These are phyloP conservation scores for Breviolum minutum DNA, from an alignment of 73 alveolate genomes.

Conservation along the genomic window DNA sequence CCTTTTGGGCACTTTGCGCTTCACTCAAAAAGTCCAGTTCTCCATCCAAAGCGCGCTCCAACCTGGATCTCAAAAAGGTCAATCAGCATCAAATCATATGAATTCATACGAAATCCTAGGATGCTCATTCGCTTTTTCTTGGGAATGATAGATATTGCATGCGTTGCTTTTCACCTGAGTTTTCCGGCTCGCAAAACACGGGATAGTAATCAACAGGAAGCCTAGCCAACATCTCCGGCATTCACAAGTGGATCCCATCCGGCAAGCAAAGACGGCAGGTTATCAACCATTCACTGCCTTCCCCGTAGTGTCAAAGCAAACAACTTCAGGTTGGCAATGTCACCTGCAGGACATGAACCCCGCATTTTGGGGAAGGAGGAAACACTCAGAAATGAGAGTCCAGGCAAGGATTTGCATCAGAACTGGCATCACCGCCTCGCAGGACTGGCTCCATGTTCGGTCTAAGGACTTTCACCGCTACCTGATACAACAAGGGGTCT, in stretches of 20 bases:
- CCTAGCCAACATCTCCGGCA: not conserved
- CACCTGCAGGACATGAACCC: conserved; percentile 15
- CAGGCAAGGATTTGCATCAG: not conserved
- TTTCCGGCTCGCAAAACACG: conserved; percentile 46
- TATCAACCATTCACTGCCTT: not conserved
- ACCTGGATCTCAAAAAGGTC: not conserved
- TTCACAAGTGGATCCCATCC: not conserved
- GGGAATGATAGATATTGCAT: not conserved
- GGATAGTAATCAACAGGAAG: conserved; percentile 91
- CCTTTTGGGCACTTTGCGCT: conserved; percentile 68
- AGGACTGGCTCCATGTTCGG: conserved; percentile 88
- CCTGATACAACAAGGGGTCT: not conserved
- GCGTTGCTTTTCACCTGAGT: not conserved
- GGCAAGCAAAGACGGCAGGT: too few species aligned
- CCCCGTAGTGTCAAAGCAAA: conserved; percentile 73
- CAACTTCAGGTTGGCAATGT: conserved; percentile 62
- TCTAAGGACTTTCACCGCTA: conserved; percentile 79
- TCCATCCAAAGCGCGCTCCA: conserved; percentile 80
- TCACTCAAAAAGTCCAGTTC: conserved; percentile 67
- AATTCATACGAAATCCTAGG: too few species aligned
- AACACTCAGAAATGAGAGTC: not conserved
- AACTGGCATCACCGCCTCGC: conserved; percentile 15
- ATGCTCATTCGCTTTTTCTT: too few species aligned
- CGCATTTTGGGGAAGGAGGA: too few species aligned
- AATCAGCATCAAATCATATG: not conserved